phyloP scores from a whole-genome alignment of 441 rosid genomes.

The Pelargonium australe region DNA sequence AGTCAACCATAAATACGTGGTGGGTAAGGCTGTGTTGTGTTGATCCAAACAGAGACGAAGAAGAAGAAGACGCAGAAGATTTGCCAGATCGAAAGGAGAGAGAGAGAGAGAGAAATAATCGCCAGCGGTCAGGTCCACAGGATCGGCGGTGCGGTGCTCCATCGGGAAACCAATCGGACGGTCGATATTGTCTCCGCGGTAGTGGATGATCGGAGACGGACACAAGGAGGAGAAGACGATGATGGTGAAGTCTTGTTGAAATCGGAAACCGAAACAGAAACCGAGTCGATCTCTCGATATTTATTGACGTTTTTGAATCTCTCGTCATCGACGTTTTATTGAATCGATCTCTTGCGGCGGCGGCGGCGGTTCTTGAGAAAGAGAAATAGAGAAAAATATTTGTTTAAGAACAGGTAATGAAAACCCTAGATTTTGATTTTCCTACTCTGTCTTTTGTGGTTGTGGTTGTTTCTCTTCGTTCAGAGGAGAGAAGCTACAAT shows the following conservation, averaged over 20 bases:
- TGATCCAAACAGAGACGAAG: conserved; percentile 22
- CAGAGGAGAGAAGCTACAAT: conserved; percentile 11
- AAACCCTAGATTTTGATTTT: conserved; percentile 34
- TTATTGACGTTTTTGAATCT: background rate
- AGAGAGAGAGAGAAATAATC: conserved; percentile 14
- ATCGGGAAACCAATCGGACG: conserved; percentile 12
- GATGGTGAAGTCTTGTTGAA: conserved; percentile 8
- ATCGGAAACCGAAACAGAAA: background rate
- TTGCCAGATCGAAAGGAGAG: conserved; percentile 8
- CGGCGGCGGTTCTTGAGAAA: conserved; percentile 9
- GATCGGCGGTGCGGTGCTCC: conserved; percentile 17
- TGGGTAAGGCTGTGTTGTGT: conserved; percentile 32
- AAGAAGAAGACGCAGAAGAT: conserved; percentile 13
- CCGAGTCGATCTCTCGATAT: background rate
- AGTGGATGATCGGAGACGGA: conserved; percentile 4
- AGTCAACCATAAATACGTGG: conserved; percentile 30
- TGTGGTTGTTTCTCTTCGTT: conserved; percentile 18
- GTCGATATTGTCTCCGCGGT: conserved; percentile 9
- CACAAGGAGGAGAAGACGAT: conserved; percentile 6
- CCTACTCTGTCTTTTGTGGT: conserved; percentile 25
- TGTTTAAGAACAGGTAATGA: conserved; percentile 30
- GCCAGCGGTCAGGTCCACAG: conserved; percentile 4
- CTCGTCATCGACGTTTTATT: background rate
- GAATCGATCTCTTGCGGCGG: conserved; percentile 19
- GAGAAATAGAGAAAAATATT: conserved; percentile 12